These are phyloP conservation scores for Aphanomyces euteiches DNA, from an alignment of 352 stramenopile genomes.

Conservation along the genomic window DNA sequence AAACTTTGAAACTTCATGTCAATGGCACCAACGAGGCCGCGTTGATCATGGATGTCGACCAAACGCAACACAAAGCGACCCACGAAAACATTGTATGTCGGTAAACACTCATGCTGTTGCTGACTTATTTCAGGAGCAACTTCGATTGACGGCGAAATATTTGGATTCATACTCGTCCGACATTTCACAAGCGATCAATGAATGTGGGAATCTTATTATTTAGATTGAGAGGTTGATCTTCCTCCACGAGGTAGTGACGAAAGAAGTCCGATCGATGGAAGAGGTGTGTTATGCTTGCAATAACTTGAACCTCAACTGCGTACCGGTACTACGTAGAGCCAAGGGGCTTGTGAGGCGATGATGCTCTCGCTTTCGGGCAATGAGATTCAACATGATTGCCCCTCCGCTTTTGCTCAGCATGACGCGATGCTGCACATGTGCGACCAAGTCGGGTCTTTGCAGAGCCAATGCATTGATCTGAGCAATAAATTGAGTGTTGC, in stretches of 20 bases:
- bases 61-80: no score
- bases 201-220: conserved; percentile 17
- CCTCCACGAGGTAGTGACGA: conserved; percentile 3
- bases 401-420: neutral
- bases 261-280: conserved; percentile 24
- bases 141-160: conserved; percentile 8
- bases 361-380: conserved; percentile 9
- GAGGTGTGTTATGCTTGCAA: conserved; percentile 6
- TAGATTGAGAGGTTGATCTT: no score
- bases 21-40: neutral
- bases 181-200: conserved; percentile 12
- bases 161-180: conserved; percentile 21
- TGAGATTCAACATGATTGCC: neutral
- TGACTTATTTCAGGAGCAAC: conserved; percentile 17
- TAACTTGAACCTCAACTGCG: neutral
- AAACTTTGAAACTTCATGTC: neutral
- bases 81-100: neutral
- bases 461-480: conserved; percentile 24
- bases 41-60: no score
- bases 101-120: neutral
- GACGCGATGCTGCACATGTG: conserved; percentile 7
- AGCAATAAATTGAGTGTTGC: neutral
- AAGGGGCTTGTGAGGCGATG: conserved; percentile 22
- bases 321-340: conserved; percentile 1
- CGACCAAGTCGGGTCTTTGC: conserved; percentile 22